Evolutionary conservation across 2,329 filamentous ascomycete species (phyloP).

Genomic region (Fusarium pseudoanthophilum): DNA sequence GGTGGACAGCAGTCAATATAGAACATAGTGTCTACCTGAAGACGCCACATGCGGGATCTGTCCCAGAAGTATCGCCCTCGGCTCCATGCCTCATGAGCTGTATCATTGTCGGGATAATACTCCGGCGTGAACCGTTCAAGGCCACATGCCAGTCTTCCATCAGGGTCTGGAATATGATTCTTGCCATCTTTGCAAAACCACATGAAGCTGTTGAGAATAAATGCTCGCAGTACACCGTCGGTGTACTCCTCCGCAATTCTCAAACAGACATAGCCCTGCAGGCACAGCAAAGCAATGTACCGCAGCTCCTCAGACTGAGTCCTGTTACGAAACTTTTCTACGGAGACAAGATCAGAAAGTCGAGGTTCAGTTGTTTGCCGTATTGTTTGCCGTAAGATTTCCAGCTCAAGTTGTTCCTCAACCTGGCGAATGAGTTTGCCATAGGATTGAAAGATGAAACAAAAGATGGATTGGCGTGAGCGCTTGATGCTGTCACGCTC

Average conservation of each 20-base stretch:
- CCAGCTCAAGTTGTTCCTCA: not conserved
- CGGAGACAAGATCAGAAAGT: rapidly evolving
- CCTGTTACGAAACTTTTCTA: rapidly evolving
- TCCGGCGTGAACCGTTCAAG: not conserved
- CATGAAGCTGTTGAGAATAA: not conserved
- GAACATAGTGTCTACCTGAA: too few relatives aligned
- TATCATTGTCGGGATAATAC: not conserved
- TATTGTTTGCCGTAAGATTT: too few relatives aligned
- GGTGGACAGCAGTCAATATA: too few relatives aligned
- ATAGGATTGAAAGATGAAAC: not conserved
- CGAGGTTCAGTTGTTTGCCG: too few relatives aligned
- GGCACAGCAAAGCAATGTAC: not conserved
- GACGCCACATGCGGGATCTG: too few relatives aligned
- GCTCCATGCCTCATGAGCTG: not conserved
- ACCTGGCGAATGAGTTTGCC: not conserved
- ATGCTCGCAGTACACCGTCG: rapidly evolving
- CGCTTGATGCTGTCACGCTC: not conserved
- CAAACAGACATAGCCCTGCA: not conserved
- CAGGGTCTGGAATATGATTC: not conserved
- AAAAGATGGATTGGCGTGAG: not conserved
- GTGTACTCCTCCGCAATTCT: rapidly evolving
- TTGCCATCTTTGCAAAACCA: not conserved
- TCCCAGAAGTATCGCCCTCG: not conserved
- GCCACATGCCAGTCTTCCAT: rapidly evolving
- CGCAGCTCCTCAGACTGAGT: not conserved